Conservation (phyloP, 228 moss, liverwort and hornwort species). For the Sphagnum fallax region DNA sequence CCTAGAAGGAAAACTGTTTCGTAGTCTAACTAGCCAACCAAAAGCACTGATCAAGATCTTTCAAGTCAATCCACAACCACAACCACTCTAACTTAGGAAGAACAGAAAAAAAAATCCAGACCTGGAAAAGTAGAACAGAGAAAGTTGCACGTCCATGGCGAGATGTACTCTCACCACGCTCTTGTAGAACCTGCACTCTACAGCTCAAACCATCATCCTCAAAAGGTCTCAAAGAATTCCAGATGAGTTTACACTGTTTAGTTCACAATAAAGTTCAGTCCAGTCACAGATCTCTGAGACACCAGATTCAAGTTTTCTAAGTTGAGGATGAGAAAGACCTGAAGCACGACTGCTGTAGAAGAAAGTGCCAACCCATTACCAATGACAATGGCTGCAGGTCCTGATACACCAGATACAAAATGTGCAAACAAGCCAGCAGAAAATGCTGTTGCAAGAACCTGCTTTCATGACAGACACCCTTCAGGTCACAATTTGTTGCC, state of each 20-base stretch:
- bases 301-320: too few species aligned
- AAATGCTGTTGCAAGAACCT: constrained; percentile 73
- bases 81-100: too few species aligned
- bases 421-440: constrained; percentile 62
- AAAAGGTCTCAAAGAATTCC: too few species aligned
- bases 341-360: constrained; percentile 92
- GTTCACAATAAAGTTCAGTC: too few species aligned
- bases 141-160: constrained; percentile 89
- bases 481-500: too few species aligned
- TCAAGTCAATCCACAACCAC: too few species aligned
- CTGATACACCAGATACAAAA: constrained; percentile 46
- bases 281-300: too few species aligned
- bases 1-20: too few species aligned
- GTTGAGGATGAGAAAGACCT: constrained; percentile 27
- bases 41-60: too few species aligned
- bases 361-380: constrained; percentile 86
- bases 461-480: constrained; percentile 5
- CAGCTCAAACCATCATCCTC: neutral
- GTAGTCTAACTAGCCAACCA: too few species aligned
- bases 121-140: constrained; percentile 94
- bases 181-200: constrained; percentile 72
- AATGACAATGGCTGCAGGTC: constrained; percentile 81
- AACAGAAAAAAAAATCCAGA: constrained; percentile 4
- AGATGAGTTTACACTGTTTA: too few species aligned
- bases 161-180: constrained; percentile 91